Conservation (phyloP, 2,329 filamentous ascomycete species). For the Aureobasidium zeae region DNA sequence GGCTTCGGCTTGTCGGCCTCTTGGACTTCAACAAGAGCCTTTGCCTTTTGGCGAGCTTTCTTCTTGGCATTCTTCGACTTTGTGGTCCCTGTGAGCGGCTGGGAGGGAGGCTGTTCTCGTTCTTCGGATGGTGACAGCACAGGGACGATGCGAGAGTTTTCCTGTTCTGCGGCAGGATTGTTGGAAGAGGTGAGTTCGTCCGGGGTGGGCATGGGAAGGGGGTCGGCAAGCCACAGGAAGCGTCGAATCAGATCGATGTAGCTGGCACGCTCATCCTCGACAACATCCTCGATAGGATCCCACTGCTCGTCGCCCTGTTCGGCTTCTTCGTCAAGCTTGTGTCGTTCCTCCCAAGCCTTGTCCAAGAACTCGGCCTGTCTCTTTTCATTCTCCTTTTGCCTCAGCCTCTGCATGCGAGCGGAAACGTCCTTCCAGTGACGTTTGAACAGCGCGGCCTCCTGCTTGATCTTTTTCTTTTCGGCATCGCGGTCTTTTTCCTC, state of each 20-base stretch:
- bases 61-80: constrained; percentile 10
- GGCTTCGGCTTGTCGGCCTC: not conserved
- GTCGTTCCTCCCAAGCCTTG: constrained; percentile 34
- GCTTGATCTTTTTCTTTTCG: constrained; percentile 42
- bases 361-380: constrained; percentile 39
- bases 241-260: constrained; percentile 39
- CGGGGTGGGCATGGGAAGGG: constrained; percentile 21
- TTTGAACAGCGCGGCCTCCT: constrained; percentile 40
- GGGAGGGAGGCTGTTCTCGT: not conserved
- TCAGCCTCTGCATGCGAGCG: constrained; percentile 27
- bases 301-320: constrained; percentile 34
- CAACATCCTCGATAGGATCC: constrained; percentile 42
- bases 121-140: not conserved
- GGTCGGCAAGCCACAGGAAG: constrained; percentile 45
- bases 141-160: not conserved
- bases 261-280: constrained; percentile 37
- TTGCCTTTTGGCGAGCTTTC: constrained; percentile 12
- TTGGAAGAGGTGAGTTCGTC: not conserved
- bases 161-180: not conserved
- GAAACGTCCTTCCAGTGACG: constrained; percentile 39
- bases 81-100: not conserved
- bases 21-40: not conserved
- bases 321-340: constrained; percentile 27
- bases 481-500: constrained; percentile 40
- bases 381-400: constrained; percentile 35